Base-by-base conservation (phyloP, 129 eudicot species). In the Chrysanthemum seticuspe region DNA sequence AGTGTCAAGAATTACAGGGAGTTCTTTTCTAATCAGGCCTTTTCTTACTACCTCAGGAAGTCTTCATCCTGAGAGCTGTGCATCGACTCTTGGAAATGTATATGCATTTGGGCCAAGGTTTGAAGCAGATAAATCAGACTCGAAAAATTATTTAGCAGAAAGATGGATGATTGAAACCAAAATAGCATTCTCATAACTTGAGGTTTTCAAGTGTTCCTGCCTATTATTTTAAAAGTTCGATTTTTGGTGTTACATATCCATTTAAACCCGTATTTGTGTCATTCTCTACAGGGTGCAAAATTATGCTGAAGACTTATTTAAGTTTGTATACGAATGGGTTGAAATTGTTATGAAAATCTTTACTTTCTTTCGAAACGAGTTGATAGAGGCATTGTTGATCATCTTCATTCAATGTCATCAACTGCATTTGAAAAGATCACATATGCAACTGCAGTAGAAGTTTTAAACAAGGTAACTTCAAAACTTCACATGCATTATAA, bases 101-200 rank as follows among this genome's bases (percentile, higher is more conserved):
- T 31, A 31, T 4, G 40, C 40, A 31, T 31, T 31, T 31, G 40
- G 40, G 40, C 40, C 40, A 31, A 31, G 40, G 40, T 31, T 31
- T 31, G 40, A 31, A 31, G 40, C 40, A 31, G 6, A 31, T 31
- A 31, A 31, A 31, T 31, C 40, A 31, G 6, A 31, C 5, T 31
- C 40, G 6, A 5, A 31, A 31, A 31, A 31, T 4, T 31, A 31
- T 4, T 31, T 31, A 21, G 21, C 21, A 21, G 21, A 21, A 21
- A 21, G 21, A 21, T 21, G 21, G 21, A 88, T 86, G 89, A 78
- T 86, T 44, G 97, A 94, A 78, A 63, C 86, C 15, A 96, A 90
- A 80, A 87, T 90, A 74, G 97, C 98, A 12, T 87, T 94, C 71
- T 80, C 97, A 14, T 82, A 94, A 54, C 76, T 87, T 56, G 96